phyloP scores from a whole-genome alignment of 169 alveolate species.

The Plasmodium berghei region DNA sequence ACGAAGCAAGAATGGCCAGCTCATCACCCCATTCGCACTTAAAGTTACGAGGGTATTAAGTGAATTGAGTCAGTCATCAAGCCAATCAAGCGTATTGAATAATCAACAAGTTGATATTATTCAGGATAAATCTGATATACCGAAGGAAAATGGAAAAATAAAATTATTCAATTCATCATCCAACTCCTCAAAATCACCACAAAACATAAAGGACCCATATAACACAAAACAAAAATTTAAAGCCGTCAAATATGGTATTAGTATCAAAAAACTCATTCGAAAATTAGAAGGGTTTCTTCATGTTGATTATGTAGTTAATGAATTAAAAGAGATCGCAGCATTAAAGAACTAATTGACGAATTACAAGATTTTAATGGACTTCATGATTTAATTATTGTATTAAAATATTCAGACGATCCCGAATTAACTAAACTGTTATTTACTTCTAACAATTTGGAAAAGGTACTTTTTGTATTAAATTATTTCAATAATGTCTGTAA shows the following conservation, averaged over 20 bases:
- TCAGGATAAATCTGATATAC: too few species aligned
- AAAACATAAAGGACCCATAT: too few species aligned
- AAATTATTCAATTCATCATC: too few species aligned
- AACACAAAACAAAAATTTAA: background rate
- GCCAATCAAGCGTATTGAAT: too few species aligned
- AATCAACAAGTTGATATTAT: too few species aligned
- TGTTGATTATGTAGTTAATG: slow-evolving; percentile 19
- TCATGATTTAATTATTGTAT: slow-evolving; percentile 1
- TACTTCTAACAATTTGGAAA: slow-evolving; percentile 16
- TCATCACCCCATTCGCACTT: too few species aligned
- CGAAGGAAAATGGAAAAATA: too few species aligned
- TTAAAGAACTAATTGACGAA: slow-evolving; percentile 19
- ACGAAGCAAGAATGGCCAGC: too few species aligned
- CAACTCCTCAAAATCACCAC: too few species aligned
- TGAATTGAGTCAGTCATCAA: too few species aligned
- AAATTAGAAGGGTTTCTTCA: slow-evolving; percentile 6
- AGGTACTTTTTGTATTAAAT: slow-evolving; percentile 12
- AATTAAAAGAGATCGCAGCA: slow-evolving; percentile 3
- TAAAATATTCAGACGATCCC: slow-evolving; percentile 25
- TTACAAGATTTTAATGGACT: slow-evolving; percentile 10
- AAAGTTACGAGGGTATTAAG: too few species aligned
- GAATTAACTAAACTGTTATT: background rate
- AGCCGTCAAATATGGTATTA: slow-evolving; percentile 8
- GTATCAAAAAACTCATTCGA: background rate
- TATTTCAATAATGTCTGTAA: background rate